Percentiles rank a stretch among this genome's conserved stretches.
These are phyloP conservation scores for Pichia exigua DNA, from an alignment of 805 yeast genomes.

Conservation along the genomic window DNA sequence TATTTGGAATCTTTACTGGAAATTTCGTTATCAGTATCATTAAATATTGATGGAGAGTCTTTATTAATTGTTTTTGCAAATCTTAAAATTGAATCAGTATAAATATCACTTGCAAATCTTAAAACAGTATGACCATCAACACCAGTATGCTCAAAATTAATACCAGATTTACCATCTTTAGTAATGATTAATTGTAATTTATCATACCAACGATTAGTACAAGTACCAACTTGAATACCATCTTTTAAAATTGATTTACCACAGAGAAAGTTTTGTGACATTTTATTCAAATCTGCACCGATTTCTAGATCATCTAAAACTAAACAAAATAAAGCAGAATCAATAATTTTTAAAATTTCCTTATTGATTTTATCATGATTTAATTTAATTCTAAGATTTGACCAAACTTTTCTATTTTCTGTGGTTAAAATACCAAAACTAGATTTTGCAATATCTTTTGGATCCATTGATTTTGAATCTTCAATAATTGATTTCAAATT, in stretches of 20 bases:
- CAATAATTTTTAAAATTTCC: slow-evolving; percentile 69
- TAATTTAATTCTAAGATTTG: slow-evolving; percentile 53
- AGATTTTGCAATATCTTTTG: slow-evolving; percentile 57
- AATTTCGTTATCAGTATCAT: slow-evolving; percentile 38
- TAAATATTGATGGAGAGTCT: slow-evolving; percentile 69
- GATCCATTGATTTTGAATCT: slow-evolving; percentile 53
- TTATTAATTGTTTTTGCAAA: slow-evolving; percentile 80
- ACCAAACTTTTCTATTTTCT: slow-evolving; percentile 86
- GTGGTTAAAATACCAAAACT: slow-evolving; percentile 88
- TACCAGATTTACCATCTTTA: slow-evolving; percentile 84
- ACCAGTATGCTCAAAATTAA: slow-evolving; percentile 90
- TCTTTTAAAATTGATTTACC: slow-evolving; percentile 72
- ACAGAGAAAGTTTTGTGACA: slow-evolving; percentile 80
- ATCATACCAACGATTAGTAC: slow-evolving; percentile 90
- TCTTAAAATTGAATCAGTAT: slow-evolving; percentile 81
- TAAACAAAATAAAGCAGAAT: slow-evolving; percentile 72
- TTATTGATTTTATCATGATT: slow-evolving; percentile 42
- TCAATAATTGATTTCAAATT: slow-evolving; percentile 69
- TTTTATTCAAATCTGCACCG: slow-evolving; percentile 48
- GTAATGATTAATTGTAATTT: slow-evolving; percentile 83
- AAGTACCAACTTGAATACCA: slow-evolving; percentile 89
- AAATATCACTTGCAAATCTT: slow-evolving; percentile 80
- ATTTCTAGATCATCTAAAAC: slow-evolving; percentile 76
- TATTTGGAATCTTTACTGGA: slow-evolving; percentile 32
- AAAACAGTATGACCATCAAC: slow-evolving; percentile 93